Evolutionary conservation across 2,329 filamentous ascomycete genomes (phyloP), one percentile per base, ranked within the genome.

Genomic region (Gaeumannomyces tritici): DNA sequence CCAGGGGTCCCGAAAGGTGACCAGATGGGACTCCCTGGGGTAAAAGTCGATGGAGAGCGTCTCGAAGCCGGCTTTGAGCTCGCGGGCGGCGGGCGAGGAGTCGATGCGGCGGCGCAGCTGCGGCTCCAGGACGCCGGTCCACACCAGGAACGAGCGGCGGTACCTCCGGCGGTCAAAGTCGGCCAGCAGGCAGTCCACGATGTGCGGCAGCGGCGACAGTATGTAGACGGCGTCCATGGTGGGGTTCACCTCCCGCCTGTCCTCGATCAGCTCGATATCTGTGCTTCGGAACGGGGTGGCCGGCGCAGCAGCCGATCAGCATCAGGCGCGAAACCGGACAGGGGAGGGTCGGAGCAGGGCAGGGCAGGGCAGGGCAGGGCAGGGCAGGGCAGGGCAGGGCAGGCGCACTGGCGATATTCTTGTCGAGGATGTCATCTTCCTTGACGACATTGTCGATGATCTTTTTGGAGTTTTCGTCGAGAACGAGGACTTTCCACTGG

Each of bases 181-280:
- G 70, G 93, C 91, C 77, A 98, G 86, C 58, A 99, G 80, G 73
- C 93, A 97, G 70, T 98, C 93, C 70, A 98, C 89, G 66, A 96
- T 91, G 73, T 96, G 90, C 8, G 91, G 81, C 69, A 90, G 84
- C 11, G 95, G 90, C 0, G 93, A 89, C 63, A 99, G 83, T 64
- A 99, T 81, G 77, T 98, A 99, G 67, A 99, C 86, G 69, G 92
- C 95, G 75, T 98, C 95, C 86, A 96, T 96, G 69, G 91, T 89
- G 62, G 88, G 87, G 73, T 96, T 96, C 72, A 84, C 82, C 59
- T 89, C 87, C 72, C 95, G 86, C 69, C 86, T 87, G 65, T 95
- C 86, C 79, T 97, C 93, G 76, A 99, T 96, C 71, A 86, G 86
- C 80, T 98, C 93, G 74, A 99, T 93, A 76, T 96, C 93, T 96